Evolutionary conservation across 164 flowering plant species (phyloP).

Genomic region (Piper betle): DNA sequence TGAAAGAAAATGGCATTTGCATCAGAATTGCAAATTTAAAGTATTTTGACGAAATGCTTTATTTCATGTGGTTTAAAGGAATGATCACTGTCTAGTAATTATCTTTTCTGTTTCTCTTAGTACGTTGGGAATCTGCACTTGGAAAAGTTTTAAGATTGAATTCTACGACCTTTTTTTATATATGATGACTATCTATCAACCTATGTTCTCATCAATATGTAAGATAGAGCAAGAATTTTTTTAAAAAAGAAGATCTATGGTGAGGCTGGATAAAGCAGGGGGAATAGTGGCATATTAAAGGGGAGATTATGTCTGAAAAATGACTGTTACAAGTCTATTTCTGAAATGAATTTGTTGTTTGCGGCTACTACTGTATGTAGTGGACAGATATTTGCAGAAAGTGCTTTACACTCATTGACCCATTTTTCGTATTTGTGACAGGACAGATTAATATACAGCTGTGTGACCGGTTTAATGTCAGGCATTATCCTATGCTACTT

Average conservation of each 20-base stretch:
- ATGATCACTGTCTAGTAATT: background rate
- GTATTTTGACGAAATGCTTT: background rate
- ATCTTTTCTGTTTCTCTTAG: no score
- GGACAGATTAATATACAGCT: slow-evolving; percentile 86
- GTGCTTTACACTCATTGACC: slow-evolving; percentile 18
- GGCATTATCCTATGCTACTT: slow-evolving; percentile 80
- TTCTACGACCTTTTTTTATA: background rate
- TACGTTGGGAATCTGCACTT: no score
- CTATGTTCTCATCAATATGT: no score
- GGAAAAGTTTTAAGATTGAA: no score
- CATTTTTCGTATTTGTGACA: slow-evolving; percentile 45
- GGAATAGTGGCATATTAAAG: background rate
- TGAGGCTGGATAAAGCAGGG: background rate
- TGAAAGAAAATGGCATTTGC: background rate
- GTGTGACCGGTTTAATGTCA: slow-evolving; percentile 78
- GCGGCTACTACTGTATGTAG: background rate
- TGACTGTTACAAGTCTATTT: background rate
- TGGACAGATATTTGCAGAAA: background rate
- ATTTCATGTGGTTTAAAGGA: background rate
- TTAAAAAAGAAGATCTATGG: background rate
- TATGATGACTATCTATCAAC: background rate
- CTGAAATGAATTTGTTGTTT: background rate
- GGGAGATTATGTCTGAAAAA: background rate
- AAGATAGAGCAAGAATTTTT: no score
- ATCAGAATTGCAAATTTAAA: background rate